These are phyloP conservation scores for Phialophora macrospora DNA, from an alignment of 2,329 filamentous ascomycete genomes.

Conservation along the genomic window DNA sequence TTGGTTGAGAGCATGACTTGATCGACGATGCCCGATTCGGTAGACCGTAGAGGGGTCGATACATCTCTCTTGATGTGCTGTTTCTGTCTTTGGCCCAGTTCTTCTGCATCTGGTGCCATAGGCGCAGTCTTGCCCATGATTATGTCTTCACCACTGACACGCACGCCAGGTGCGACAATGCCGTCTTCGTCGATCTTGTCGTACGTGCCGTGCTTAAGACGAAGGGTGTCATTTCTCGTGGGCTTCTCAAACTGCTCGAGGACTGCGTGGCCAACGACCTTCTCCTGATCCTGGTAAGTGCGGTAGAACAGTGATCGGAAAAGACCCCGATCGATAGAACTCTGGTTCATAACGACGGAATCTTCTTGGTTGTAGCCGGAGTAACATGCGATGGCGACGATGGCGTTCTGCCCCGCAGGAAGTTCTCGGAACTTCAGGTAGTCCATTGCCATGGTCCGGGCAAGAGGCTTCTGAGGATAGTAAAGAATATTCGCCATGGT, in stretches of 20 bases:
- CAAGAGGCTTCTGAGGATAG: conserved; percentile 96
- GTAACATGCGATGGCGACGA: conserved; percentile 96
- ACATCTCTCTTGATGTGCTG: conserved; percentile 92
- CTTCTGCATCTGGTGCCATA: conserved; percentile 88
- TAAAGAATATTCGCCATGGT: conserved; percentile 99
- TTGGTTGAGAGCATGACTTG: conserved; percentile 93
- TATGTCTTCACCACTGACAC: conserved; percentile 96
- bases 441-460: conserved; percentile 97
- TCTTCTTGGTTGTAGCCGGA: conserved; percentile 99
- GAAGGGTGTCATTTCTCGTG: conserved; percentile 81
- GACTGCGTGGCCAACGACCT: conserved; percentile 90
- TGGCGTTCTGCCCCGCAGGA: conserved; percentile 95
- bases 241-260: conserved; percentile 97
- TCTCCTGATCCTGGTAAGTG: conserved; percentile 95
- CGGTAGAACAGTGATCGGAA: conserved; percentile 99
- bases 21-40: conserved; percentile 95
- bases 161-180: conserved; percentile 88
- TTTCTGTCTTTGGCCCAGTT: conserved; percentile 88
- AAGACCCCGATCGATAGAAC: conserved; percentile 93
- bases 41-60: conserved; percentile 90
- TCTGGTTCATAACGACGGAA: conserved; percentile 99
- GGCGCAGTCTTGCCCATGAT: conserved; percentile 99
- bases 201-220: conserved; percentile 85
- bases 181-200: conserved; percentile 98
- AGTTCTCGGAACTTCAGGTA: conserved; percentile 97